Evolutionary conservation across 202 grass and related monocot genomes (phyloP).

Genomic region (Setaria italica): DNA sequence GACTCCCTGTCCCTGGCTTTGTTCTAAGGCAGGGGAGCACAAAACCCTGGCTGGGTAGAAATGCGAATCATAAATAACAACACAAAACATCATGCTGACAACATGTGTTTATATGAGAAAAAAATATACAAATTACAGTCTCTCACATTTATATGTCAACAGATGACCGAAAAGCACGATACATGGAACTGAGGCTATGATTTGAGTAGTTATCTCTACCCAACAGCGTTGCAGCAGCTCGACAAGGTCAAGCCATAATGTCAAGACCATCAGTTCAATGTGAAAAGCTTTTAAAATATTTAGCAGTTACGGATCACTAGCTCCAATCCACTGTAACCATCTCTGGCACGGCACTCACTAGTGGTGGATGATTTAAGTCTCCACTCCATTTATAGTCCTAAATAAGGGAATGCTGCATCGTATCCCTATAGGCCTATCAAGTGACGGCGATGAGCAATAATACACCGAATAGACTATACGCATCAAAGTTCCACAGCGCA

Average conservation of each 20-base stretch:
- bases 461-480: not conserved
- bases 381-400: constrained; percentile 4
- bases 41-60: not conserved
- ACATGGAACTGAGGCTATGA: not conserved
- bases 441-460: not conserved
- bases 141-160: constrained; percentile 31
- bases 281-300: constrained; percentile 15
- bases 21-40: not conserved
- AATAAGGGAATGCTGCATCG: not conserved
- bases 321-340: constrained; percentile 16
- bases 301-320: not conserved
- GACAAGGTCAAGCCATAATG: not conserved
- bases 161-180: constrained; percentile 1
- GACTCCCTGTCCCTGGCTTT: not conserved
- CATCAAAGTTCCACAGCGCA: not conserved
- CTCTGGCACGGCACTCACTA: not conserved
- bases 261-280: not conserved
- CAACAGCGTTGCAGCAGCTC: not conserved
- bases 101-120: not conserved
- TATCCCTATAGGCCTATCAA: not conserved
- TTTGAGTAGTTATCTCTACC: constrained; percentile 29
- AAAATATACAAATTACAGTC: not conserved
- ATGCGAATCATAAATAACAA: not conserved
- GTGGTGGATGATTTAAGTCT: constrained; percentile 10
- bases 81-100: not conserved